A percentile compares a stretch with the other conserved stretches of the same genome.
Evolutionary conservation across 2,329 filamentous ascomycete genomes (phyloP).

Genomic region (Trichoderma sp.): DNA sequence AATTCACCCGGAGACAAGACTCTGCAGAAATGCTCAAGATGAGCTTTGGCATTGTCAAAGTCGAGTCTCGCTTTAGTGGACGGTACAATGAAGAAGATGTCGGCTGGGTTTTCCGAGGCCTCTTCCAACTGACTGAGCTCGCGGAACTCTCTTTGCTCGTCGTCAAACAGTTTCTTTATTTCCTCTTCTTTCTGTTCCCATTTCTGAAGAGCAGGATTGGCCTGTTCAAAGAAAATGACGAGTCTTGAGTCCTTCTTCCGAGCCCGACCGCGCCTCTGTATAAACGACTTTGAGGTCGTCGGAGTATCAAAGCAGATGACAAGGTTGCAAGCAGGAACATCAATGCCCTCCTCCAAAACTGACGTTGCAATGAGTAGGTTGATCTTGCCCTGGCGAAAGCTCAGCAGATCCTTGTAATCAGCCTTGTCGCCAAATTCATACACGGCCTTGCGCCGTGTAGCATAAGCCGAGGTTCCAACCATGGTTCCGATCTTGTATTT

Average conservation of each 20-base stretch:
- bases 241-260: slow-evolving; percentile 50
- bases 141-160: slow-evolving; percentile 55
- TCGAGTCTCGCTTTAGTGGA: slow-evolving; percentile 63
- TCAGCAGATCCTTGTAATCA: slow-evolving; percentile 37
- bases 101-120: slow-evolving; percentile 31
- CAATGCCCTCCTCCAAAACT: slow-evolving; percentile 66
- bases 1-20: slow-evolving; percentile 57
- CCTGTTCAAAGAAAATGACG: slow-evolving; percentile 43
- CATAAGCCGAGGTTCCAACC: slow-evolving; percentile 50
- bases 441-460: slow-evolving; percentile 39
- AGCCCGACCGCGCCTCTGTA: slow-evolving; percentile 55
- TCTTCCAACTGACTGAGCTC: slow-evolving; percentile 53
- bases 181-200: slow-evolving; percentile 68
- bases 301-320: slow-evolving; percentile 57
- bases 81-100: slow-evolving; percentile 36
- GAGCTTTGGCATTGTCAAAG: slow-evolving; percentile 68
- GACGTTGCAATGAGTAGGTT: slow-evolving; percentile 62
- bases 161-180: slow-evolving; percentile 70
- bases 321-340: slow-evolving; percentile 62
- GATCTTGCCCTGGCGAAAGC: slow-evolving; percentile 52
- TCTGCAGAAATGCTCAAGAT: slow-evolving; percentile 79
- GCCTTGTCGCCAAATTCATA: slow-evolving; percentile 35
- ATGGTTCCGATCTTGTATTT: slow-evolving; percentile 53
- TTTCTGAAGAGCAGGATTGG: slow-evolving; percentile 33
- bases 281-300: slow-evolving; percentile 53